Conservation (phyloP, 768 basidiomycete genomes). For the Artomyces pyxidatus region DNA sequence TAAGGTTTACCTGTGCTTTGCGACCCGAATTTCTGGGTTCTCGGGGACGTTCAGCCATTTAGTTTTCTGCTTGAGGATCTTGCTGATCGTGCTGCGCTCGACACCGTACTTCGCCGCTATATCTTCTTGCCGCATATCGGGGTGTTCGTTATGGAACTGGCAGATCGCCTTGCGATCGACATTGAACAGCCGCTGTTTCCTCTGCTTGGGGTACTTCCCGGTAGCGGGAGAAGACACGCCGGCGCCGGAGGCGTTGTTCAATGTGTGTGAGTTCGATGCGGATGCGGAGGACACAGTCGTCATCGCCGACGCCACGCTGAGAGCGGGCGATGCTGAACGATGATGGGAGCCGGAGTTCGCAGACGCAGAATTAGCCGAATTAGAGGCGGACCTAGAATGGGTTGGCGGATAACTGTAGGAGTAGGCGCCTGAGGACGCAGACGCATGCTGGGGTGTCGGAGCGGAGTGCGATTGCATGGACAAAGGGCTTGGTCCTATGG, state of each 20-base stretch:
- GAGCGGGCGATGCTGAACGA: slow-evolving; percentile 54
- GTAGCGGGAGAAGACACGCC: background rate
- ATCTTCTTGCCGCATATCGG: slow-evolving; percentile 73
- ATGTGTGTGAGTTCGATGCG: slow-evolving; percentile 24
- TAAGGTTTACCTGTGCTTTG: slow-evolving; percentile 57
- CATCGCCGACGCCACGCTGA: slow-evolving; percentile 45
- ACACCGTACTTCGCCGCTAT: slow-evolving; percentile 70
- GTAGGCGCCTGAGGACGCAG: slow-evolving; percentile 9
- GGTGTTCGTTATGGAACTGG: slow-evolving; percentile 51
- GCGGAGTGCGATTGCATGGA: slow-evolving; percentile 6
- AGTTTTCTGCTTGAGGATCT: slow-evolving; percentile 80
- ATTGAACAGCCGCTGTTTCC: slow-evolving; percentile 69
- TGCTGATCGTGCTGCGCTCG: slow-evolving; percentile 90
- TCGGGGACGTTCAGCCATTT: slow-evolving; percentile 69
- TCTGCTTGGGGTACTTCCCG: slow-evolving; percentile 40
- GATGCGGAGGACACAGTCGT: slow-evolving; percentile 41
- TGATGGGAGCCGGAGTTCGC: slow-evolving; percentile 24
- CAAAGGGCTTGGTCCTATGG: slow-evolving; percentile 10
- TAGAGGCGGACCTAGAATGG: background rate
- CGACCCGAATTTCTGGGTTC: slow-evolving; percentile 47
- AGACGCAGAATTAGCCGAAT: background rate
- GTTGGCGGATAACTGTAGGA: slow-evolving; percentile 9
- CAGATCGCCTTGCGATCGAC: slow-evolving; percentile 73
- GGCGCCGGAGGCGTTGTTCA: slow-evolving; percentile 2
- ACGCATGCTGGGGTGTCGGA: slow-evolving; percentile 8